Evolutionary conservation across 169 alveolate species (phyloP).

Genomic region (Besnoitia besnoiti): DNA sequence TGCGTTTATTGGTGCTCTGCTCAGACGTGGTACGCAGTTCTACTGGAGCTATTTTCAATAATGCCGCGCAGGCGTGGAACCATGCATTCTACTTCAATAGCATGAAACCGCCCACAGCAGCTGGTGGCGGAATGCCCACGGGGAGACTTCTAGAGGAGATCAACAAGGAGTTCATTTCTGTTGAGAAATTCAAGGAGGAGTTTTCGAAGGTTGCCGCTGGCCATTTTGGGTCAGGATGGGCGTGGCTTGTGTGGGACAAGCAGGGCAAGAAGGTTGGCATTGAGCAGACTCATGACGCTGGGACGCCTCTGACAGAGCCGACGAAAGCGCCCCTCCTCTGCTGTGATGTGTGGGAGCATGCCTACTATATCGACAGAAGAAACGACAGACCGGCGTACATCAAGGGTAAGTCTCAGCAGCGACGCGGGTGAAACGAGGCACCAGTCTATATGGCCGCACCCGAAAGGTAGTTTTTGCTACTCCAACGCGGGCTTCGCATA

Average conservation of each 20-base stretch:
- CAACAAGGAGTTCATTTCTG: conserved; percentile 86
- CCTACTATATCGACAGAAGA: conserved; percentile 89
- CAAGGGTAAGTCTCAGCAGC: conserved; percentile 39
- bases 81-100: conserved; percentile 95
- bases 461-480: not conserved
- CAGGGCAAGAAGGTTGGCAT: conserved; percentile 89
- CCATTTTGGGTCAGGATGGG: conserved; percentile 99
- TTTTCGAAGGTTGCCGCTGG: conserved; percentile 86
- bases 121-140: conserved; percentile 90
- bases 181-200: conserved; percentile 83
- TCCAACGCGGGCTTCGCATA: not conserved
- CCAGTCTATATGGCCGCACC: not conserved
- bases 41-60: conserved; percentile 66
- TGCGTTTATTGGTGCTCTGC: not conserved
- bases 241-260: conserved; percentile 93
- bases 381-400: conserved; percentile 80
- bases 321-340: conserved; percentile 81
- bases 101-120: conserved; percentile 85
- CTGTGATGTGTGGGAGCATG: conserved; percentile 95
- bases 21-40: conserved; percentile 49
- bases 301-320: conserved; percentile 59
- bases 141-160: conserved; percentile 84
- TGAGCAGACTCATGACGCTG: conserved; percentile 73
- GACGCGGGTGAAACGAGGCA: not conserved
- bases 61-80: conserved; percentile 93